phyloP scores from a whole-genome alignment of 2,329 filamentous ascomycete species.

The Fusarium fujikuroi region DNA sequence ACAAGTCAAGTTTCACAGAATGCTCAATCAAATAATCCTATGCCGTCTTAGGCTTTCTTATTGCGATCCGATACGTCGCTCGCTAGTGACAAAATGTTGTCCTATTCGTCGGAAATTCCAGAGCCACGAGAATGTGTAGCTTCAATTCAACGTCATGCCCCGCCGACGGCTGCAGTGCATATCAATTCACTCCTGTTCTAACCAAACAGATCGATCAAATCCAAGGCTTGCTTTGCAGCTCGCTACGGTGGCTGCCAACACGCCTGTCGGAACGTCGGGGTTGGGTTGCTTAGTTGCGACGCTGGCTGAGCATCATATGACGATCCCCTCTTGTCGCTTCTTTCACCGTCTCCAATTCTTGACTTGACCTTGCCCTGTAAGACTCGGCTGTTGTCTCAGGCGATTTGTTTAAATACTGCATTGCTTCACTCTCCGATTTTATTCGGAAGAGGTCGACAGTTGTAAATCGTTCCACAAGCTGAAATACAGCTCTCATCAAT shows the following conservation, averaged over 20 bases:
- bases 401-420: conserved; percentile 5
- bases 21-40: background rate
- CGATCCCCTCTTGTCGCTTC: conserved; percentile 38
- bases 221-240: conserved; percentile 8
- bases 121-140: conserved; percentile 9
- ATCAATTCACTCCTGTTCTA: background rate
- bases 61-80: background rate
- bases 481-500: conserved; percentile 10
- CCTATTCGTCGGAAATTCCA: background rate
- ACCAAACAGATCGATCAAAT: conserved; percentile 11
- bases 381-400: background rate
- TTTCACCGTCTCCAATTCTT: conserved; percentile 23
- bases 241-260: conserved; percentile 2
- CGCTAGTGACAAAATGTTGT: background rate
- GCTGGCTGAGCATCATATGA: conserved; percentile 39
- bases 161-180: conserved; percentile 2
- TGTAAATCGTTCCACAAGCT: conserved; percentile 1
- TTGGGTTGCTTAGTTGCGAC: conserved; percentile 20
- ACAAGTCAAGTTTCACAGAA: background rate
- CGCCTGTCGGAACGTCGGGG: conserved; percentile 16
- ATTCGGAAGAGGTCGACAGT: background rate
- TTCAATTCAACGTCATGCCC: conserved; percentile 47
- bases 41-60: background rate
- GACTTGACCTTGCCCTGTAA: background rate
- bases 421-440: background rate